Evolutionary conservation across 1,139 yeast species (phyloP).

Genomic region (Candida sojae): DNA sequence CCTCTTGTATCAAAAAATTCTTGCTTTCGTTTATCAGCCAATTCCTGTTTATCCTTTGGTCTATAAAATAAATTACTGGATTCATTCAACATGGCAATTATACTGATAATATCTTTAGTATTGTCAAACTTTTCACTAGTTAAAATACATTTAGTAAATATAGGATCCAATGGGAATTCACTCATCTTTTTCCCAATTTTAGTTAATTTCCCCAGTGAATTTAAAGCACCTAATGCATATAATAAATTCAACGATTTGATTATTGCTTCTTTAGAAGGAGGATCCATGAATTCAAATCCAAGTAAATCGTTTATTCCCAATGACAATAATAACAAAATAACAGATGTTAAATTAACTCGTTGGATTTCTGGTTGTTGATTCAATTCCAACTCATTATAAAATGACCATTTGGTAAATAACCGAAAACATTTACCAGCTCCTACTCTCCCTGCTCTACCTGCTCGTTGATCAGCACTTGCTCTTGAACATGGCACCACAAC

Average conservation of each 20-base stretch:
- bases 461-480: conserved; percentile 97
- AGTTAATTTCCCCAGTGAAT: conserved; percentile 90
- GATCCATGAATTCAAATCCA: conserved; percentile 98
- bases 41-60: conserved; percentile 83
- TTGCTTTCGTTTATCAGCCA: conserved; percentile 90
- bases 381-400: conserved; percentile 88
- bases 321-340: conserved; percentile 90
- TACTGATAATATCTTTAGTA: conserved; percentile 83
- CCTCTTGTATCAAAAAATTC: conserved; percentile 93
- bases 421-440: conserved; percentile 98
- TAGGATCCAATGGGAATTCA: conserved; percentile 93
- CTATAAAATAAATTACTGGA: conserved; percentile 90
- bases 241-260: conserved; percentile 97
- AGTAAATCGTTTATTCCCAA: conserved; percentile 94
- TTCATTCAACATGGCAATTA: conserved; percentile 88
- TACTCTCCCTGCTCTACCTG: conserved; percentile 99
- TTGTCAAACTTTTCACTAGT: conserved; percentile 84
- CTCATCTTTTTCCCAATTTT: conserved; percentile 87
- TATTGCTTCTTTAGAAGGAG: conserved; percentile 99
- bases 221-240: conserved; percentile 84
- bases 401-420: conserved; percentile 88
- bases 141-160: conserved; percentile 80
- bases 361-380: conserved; percentile 96
- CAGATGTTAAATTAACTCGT: conserved; percentile 85
- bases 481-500: conserved; percentile 95